phyloP scores from a whole-genome alignment of 2,329 filamentous ascomycete species.

The Colletotrichum abscissum region DNA sequence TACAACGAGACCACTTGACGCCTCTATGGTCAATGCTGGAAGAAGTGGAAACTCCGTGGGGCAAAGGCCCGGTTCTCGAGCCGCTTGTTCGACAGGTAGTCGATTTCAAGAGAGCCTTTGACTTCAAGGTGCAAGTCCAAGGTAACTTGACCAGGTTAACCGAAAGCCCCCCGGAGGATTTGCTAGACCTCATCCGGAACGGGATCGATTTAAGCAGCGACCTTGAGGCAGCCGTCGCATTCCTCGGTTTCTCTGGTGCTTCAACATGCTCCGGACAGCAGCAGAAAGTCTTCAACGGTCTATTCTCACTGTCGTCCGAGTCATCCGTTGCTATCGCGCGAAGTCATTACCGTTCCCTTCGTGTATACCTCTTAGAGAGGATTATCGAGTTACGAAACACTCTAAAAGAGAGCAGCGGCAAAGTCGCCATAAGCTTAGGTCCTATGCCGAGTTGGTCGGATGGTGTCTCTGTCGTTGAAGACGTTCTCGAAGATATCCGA shows the following conservation, averaged over 20 bases:
- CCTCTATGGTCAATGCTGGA: constrained; percentile 22
- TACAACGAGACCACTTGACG: constrained; percentile 15
- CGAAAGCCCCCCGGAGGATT: not conserved
- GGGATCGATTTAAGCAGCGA: not conserved
- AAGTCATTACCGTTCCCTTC: constrained; percentile 19
- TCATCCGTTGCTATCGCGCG: not conserved
- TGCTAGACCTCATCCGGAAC: not conserved
- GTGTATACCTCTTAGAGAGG: constrained; percentile 4
- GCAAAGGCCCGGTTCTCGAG: constrained; percentile 9
- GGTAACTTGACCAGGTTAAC: not conserved
- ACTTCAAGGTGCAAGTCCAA: constrained; percentile 2
- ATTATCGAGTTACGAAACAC: not conserved
- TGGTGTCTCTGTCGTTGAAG: not conserved
- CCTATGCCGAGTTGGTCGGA: constrained; percentile 8
- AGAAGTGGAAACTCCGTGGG: constrained; percentile 7
- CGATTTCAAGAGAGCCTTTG: constrained; percentile 18
- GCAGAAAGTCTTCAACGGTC: constrained; percentile 14
- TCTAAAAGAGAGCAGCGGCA: not conserved
- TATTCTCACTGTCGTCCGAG: not conserved
- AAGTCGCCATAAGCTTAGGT: not conserved
- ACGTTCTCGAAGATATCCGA: constrained; percentile 20
- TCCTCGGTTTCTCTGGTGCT: constrained; percentile 6
- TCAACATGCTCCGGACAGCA: not conserved
- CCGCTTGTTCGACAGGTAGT: constrained; percentile 9
- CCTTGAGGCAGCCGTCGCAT: not conserved